Base-by-base conservation (phyloP, 2,329 filamentous ascomycete species). In the Fusarium zealandicum region DNA sequence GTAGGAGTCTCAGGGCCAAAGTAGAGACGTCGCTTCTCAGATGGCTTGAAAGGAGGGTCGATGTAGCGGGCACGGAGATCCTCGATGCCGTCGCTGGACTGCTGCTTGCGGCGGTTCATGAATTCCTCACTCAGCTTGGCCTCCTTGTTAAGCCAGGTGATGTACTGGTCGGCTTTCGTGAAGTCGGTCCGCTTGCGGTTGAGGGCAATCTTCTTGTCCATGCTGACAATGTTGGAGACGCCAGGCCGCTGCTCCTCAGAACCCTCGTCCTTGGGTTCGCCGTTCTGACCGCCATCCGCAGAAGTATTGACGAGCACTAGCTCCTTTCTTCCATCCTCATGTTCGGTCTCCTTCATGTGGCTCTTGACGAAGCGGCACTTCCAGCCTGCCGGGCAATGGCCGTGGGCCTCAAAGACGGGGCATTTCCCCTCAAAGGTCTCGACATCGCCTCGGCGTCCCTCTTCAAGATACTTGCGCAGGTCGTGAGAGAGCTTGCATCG, bases 1-100 rank as follows among this genome's bases (percentile, higher is more conserved):
- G 93, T 86, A 1, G 95, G 95, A 2, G 95, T 99, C 72, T 98
- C 93, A 1, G 88, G 86, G 6, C 93, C 93, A 73, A 98, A 98
- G 76, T 99, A 98, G 50, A 99, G 81, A 43, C 88, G 86, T 52
- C 95, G 85, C 79, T 99, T 99, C 77, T 99, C 95, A 0, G 93
- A 97, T 2, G 95, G 87, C 69, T 89, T 85, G 69, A 97, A 87
- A 0, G 93, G 93, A 18, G 92, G 88, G 55, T 98, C 93, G n/a
- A 86, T 82, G 70, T 89, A 98, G 53, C 83, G 82, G 7, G 95
- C 93, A 46, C 91, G 84, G 56, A 89, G 85, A 43, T 96, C 92
- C 54, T 89, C 78, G 28, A 77, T 75, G n/a, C 73, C 72, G 46
- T 79, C 74, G 12, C 67, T 71, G 5, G 75, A 71, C 33, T 81